Evolutionary conservation across 2,329 filamentous ascomycete species (phyloP), one percentile per base, ranked within the genome.

Genomic region (Aspergillus transmontanensis): DNA sequence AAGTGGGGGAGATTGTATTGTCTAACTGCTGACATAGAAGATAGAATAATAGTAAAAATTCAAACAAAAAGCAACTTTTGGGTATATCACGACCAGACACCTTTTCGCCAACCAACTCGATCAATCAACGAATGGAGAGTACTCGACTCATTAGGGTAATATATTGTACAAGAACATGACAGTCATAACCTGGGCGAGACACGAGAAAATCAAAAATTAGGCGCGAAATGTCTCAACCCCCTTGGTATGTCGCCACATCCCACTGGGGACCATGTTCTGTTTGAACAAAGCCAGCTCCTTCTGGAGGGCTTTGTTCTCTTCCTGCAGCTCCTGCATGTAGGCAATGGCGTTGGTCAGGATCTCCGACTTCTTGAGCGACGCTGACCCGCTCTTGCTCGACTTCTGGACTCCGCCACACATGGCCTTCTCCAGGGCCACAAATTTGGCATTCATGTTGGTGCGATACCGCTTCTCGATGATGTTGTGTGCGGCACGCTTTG

Each of bases 391-490:
- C 28, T 72, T 72, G 16, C 62, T 58, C 12, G 67, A 62, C 41
- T 73, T 73, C 39, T 70, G 69, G n/a, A 68, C 64, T 6, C 67
- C 68, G 5, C 71, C 67, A 46, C 68, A 70, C 62, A 78, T 77
- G 11, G 75, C 76, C 59, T 78, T 74, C 53, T 78, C 77, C n/a
- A 79, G 67, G 0, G 77, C 70, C 1, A 78, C 71, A 55, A 79
- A 79, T 51, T 79, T 79, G 69, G 77, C 76, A 57, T 79, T 79
- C 77, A 79, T 79, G 68, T 79, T 79, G 57, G 77, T 79, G 41
- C 77, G 76, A 62, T 79, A 79, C 12, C 77, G 77, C 65, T 79
- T 79, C 62, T 79, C 77, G 57, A 79, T 78, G 68, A 78, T 74
- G 66, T 79, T 79, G 68, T 79, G 77, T 3, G 77, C 77, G 19